phyloP scores from a whole-genome alignment of 441 rosid species.

The Sinapis alba region DNA sequence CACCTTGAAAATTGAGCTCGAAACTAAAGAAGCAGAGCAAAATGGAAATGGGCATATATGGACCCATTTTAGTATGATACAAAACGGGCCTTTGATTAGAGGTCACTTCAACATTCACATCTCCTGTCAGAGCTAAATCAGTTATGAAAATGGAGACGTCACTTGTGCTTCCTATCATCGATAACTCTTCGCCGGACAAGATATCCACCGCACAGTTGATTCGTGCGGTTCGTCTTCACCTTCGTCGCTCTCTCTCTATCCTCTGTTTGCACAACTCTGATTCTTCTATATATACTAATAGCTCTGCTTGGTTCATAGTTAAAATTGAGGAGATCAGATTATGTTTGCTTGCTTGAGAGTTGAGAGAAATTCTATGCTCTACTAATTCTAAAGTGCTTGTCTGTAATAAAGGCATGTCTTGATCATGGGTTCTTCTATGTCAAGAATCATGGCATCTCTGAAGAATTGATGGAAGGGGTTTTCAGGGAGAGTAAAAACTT shows the following conservation, averaged over 20 bases:
- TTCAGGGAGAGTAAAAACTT: conserved; percentile 56
- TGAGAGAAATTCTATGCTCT: neutral
- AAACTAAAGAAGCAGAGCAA: no score
- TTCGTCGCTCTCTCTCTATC: neutral
- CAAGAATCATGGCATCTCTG: conserved; percentile 72
- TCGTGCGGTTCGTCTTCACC: conserved; percentile 52
- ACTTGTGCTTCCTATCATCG: conserved; percentile 58
- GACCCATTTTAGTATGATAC: no score
- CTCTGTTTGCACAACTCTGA: neutral
- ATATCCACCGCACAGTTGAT: conserved; percentile 52
- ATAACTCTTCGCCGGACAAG: conserved; percentile 52
- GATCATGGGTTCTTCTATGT: conserved; percentile 85
- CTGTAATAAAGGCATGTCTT: conserved; percentile 61
- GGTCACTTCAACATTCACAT: neutral
- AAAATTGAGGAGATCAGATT: no score
- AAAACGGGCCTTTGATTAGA: neutral
- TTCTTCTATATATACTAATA: neutral
- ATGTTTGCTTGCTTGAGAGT: neutral
- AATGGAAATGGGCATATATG: no score
- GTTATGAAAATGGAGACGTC: conserved; percentile 27
- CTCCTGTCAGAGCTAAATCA: neutral
- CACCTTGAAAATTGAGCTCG: no score
- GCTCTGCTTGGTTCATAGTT: neutral
- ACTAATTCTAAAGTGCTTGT: conserved; percentile 1
- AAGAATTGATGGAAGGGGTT: conserved; percentile 45